These are phyloP conservation scores for Cicer bijugum DNA, from an alignment of 306 rosid species.

Conservation along the genomic window DNA sequence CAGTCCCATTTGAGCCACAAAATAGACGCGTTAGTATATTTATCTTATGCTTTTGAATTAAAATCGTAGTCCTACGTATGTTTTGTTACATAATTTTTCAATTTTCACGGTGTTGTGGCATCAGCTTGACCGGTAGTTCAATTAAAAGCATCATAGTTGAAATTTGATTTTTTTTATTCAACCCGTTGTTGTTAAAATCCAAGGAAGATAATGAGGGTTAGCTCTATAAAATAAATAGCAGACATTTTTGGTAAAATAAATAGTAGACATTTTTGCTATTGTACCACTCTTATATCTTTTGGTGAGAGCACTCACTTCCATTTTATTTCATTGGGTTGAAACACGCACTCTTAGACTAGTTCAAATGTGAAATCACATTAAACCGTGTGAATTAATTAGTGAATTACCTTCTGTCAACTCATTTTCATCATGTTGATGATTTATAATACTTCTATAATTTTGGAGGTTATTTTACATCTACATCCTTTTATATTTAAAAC, in stretches of 20 bases:
- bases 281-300: constrained; percentile 6
- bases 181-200: background rate
- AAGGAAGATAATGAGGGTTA: constrained; percentile 5
- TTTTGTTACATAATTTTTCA: too few relatives aligned
- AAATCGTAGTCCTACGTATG: too few relatives aligned
- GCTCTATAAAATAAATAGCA: background rate
- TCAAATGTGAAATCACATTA: constrained; percentile 48
- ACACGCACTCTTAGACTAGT: constrained; percentile 41
- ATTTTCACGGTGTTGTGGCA: too few relatives aligned
- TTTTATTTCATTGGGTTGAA: constrained; percentile 28
- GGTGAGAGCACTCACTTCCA: constrained; percentile 6
- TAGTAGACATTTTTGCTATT: constrained; percentile 22
- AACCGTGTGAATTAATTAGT: background rate
- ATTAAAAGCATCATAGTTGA: too few relatives aligned
- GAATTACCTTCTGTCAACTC: constrained; percentile 34
- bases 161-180: too few relatives aligned
- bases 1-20: too few relatives aligned
- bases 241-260: background rate
- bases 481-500: too few relatives aligned
- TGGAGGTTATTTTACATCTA: too few relatives aligned
- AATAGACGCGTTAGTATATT: too few relatives aligned
- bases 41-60: too few relatives aligned
- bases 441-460: background rate
- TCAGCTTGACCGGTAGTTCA: too few relatives aligned
- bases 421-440: constrained; percentile 42